These are phyloP conservation scores for Terana coerulea DNA, from an alignment of 768 basidiomycete genomes.

Conservation along the genomic window DNA sequence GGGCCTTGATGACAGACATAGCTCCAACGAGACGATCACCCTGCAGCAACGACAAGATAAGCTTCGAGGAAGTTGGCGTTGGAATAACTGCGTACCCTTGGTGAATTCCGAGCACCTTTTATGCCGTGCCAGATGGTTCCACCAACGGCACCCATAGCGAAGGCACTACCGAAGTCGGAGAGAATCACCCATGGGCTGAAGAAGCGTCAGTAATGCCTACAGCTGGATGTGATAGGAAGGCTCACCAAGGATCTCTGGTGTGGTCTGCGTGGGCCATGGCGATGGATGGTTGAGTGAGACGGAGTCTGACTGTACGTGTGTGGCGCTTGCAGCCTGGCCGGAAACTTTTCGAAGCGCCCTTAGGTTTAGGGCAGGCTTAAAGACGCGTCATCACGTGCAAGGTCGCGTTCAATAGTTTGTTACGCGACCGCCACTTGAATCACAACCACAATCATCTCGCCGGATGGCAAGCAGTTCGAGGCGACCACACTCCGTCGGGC, in stretches of 20 bases:
- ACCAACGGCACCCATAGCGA: constrained; percentile 97
- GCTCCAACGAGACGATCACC: constrained; percentile 95
- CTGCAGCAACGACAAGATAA: constrained; percentile 34
- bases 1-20: constrained; percentile 93
- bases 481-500: constrained; percentile 21
- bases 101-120: constrained; percentile 96
- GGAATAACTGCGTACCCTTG: constrained; percentile 55
- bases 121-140: constrained; percentile 99
- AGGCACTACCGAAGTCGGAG: constrained; percentile 97
- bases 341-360: constrained; percentile 13
- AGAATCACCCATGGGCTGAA: constrained; percentile 95
- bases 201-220: not conserved
- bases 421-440: constrained; percentile 12
- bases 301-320: not conserved
- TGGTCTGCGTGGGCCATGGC: constrained; percentile 88
- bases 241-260: constrained; percentile 88
- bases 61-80: not conserved
- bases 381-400: constrained; percentile 11
- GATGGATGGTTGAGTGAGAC: not conserved
- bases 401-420: constrained; percentile 12
- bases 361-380: constrained; percentile 31
- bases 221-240: not conserved
- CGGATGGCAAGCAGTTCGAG: constrained; percentile 3
- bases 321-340: constrained; percentile 1
- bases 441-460: constrained; percentile 6